Evolutionary conservation across 768 basidiomycete genomes (phyloP).

Genomic region (Amanita pallidorosea): DNA sequence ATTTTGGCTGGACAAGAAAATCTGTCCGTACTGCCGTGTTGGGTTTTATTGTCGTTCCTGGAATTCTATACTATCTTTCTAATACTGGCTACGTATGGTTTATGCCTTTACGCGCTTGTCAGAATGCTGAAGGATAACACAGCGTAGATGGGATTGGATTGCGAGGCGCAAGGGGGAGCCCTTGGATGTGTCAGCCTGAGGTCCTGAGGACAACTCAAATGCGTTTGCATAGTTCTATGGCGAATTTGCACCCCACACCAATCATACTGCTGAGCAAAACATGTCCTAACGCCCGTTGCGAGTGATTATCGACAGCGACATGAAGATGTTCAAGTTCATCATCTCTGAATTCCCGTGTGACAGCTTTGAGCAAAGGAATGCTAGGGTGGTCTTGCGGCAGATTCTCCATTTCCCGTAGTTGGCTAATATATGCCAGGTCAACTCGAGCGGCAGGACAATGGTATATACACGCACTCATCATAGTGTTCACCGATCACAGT

Average conservation of each 20-base stretch:
- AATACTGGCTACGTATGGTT: conserved; percentile 30
- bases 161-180: conserved; percentile 31
- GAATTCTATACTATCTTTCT: conserved; percentile 38
- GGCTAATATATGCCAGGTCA: conserved; percentile 34
- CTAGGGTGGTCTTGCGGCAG: conserved; percentile 66
- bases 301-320: conserved; percentile 77
- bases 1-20: conserved; percentile 70
- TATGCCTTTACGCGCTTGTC: not conserved
- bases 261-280: conserved; percentile 80
- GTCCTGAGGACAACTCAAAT: conserved; percentile 28
- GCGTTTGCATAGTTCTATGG: conserved; percentile 83
- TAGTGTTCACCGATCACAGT: conserved; percentile 98
- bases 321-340: conserved; percentile 94
- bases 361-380: conserved; percentile 56
- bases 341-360: conserved; percentile 81
- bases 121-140: conserved; percentile 5
- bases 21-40: conserved; percentile 52
- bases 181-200: conserved; percentile 9
- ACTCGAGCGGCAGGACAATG: not conserved
- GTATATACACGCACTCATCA: conserved; percentile 66
- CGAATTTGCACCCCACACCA: conserved; percentile 77
- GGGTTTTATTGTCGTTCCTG: conserved; percentile 59
- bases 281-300: conserved; percentile 87
- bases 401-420: conserved; percentile 63
- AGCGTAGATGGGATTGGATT: conserved; percentile 47